Evolutionary conservation across 805 yeast genomes (phyloP).

Genomic region (Candida palmyrensis): DNA sequence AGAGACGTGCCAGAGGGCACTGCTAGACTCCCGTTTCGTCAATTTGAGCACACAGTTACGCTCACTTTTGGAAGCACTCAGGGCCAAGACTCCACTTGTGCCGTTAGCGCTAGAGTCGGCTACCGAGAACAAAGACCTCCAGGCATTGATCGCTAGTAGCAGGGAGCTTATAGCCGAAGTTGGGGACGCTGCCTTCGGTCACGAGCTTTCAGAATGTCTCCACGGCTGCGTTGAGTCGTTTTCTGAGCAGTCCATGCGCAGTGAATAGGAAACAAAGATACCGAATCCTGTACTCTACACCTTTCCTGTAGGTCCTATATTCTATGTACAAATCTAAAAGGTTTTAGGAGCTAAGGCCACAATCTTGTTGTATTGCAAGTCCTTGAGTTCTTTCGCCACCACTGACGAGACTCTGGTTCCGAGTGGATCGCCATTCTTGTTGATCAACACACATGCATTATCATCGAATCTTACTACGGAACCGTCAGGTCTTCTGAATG

Average conservation of each 20-base stretch:
- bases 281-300: too few relatives aligned
- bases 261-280: too few relatives aligned
- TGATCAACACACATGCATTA: conserved; percentile 92
- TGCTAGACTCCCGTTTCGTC: too few relatives aligned
- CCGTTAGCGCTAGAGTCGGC: too few relatives aligned
- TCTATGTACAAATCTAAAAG: conserved; percentile 10
- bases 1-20: too few relatives aligned
- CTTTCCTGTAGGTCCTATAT: too few relatives aligned
- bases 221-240: not conserved
- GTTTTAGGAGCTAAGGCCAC: conserved; percentile 84
- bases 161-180: too few relatives aligned
- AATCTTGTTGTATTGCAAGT: conserved; percentile 77
- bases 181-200: not conserved
- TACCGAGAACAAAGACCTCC: too few relatives aligned
- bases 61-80: too few relatives aligned
- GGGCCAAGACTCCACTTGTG: too few relatives aligned
- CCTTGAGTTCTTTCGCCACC: conserved; percentile 86
- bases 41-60: too few relatives aligned
- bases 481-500: conserved; percentile 78
- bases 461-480: conserved; percentile 84
- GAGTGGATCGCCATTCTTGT: conserved; percentile 88
- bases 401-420: conserved; percentile 91
- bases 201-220: not conserved
- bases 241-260: not conserved
- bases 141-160: too few relatives aligned